Evolutionary conservation across 257 asterid genomes (phyloP), one percentile per base, ranked within the genome.

Genomic region (Fraxinus anomala): DNA sequence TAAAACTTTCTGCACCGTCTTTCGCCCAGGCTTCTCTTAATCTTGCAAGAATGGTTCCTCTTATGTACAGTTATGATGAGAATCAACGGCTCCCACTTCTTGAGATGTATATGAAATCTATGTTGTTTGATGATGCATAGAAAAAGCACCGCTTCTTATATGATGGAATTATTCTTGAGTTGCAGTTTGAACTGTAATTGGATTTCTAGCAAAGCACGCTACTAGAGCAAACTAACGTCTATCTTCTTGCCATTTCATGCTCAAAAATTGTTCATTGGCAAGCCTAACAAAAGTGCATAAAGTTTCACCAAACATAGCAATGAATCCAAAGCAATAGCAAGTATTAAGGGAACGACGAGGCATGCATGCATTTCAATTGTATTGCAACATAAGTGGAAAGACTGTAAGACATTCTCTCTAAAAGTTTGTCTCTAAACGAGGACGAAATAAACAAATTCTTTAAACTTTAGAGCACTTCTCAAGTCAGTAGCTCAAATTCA

Each of bases 21-120:
- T 80, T 82, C 8, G 26, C n/a, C 59, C 80, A 71, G 75, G 88
- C 82, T 13, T 73, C 80, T 65, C 90, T 87, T 39, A 87, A 87
- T 81, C 67, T 71, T 21, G 87, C 88, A 37, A 80, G 87, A 31
- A 85, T 85, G 86, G 76, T 83, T 1, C 73, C 88, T 12, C 70
- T 78, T 59, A 73, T 81, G 79, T 84, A 87, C 66, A 69, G 63
- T 39, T 83, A 76, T 21, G 83, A 87, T n/a, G 79, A 70, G 23
- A 73, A 84, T 73, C 82, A 81, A 66, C 74, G 30, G 23, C 84
- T 77, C 19, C 82, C 83, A 0, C 5, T 74, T 26, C 86, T 85
- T 6, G 44, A 73, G 49, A 70, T 76, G 59, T 76, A 79, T 23
- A 63, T 79, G 33, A 47, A 80, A 1, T 68, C 56, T n/a, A 77